A percentile compares a stretch with the other conserved stretches of the same genome.
These are phyloP conservation scores for Scedosporium aurantiacum DNA, from an alignment of 2,329 filamentous ascomycete species.

Conservation along the genomic window DNA sequence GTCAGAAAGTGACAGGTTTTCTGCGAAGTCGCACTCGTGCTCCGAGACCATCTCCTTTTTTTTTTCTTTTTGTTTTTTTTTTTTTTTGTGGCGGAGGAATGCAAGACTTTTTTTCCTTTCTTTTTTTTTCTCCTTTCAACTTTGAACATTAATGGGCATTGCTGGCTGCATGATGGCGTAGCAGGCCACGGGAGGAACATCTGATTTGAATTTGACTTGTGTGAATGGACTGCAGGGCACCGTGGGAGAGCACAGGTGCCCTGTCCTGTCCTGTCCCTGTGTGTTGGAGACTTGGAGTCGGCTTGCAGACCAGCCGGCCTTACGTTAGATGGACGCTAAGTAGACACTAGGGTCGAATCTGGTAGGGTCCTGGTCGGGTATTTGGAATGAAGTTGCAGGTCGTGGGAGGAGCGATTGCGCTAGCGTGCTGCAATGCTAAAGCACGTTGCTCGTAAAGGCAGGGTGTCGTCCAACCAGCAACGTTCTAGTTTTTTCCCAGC, in stretches of 20 bases:
- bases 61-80: background rate
- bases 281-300: background rate
- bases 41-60: background rate
- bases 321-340: background rate
- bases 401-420: background rate
- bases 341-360: background rate
- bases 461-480: background rate
- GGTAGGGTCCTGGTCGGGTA: background rate
- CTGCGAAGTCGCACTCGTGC: background rate
- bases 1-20: background rate
- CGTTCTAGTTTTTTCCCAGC: too few species aligned
- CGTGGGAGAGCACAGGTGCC: too few species aligned
- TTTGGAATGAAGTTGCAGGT: background rate
- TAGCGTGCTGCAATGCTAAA: background rate
- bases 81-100: background rate
- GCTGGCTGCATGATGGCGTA: background rate
- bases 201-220: too few species aligned
- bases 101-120: background rate
- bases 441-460: background rate
- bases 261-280: too few species aligned
- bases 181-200: background rate
- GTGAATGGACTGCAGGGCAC: too few species aligned
- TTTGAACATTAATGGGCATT: too few species aligned
- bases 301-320: background rate
- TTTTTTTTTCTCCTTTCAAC: too few species aligned